Evolutionary conservation across 2,329 filamentous ascomycete species (phyloP).

Genomic region (Corinectria fuckeliana): DNA sequence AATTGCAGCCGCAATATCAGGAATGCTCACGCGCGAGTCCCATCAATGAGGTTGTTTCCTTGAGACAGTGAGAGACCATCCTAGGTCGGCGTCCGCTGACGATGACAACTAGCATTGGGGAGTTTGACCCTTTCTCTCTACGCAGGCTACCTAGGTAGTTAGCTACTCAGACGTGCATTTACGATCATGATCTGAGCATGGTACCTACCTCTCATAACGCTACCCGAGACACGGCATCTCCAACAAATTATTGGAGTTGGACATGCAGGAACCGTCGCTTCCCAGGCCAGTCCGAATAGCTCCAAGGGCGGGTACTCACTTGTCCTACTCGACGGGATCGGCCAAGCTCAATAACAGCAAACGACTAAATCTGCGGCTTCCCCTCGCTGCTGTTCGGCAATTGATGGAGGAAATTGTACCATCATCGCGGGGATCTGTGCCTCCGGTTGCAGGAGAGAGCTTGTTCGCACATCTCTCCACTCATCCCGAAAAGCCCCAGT

Average conservation of each 20-base stretch:
- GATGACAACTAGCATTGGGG: not conserved
- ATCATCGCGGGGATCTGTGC: not conserved
- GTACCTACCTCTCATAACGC: not conserved
- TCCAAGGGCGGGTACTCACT: not conserved
- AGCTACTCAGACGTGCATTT: too few species aligned
- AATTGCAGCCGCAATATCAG: slow-evolving; percentile 8
- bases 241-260: not conserved
- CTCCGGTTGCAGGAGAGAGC: not conserved
- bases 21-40: not conserved
- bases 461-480: not conserved
- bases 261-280: slow-evolving; percentile 6
- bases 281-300: not conserved
- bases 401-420: slow-evolving; percentile 3
- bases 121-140: not conserved
- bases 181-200: not conserved
- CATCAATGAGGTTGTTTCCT: not conserved
- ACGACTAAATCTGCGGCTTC: not conserved
- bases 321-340: not conserved
- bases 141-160: not conserved
- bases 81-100: not conserved
- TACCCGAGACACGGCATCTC: not conserved
- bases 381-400: not conserved
- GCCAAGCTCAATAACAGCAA: not conserved
- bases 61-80: not conserved
- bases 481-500: not conserved